These are phyloP conservation scores for Colletotrichum sp. DNA, from an alignment of 2,329 filamentous ascomycete species.

Conservation along the genomic window DNA sequence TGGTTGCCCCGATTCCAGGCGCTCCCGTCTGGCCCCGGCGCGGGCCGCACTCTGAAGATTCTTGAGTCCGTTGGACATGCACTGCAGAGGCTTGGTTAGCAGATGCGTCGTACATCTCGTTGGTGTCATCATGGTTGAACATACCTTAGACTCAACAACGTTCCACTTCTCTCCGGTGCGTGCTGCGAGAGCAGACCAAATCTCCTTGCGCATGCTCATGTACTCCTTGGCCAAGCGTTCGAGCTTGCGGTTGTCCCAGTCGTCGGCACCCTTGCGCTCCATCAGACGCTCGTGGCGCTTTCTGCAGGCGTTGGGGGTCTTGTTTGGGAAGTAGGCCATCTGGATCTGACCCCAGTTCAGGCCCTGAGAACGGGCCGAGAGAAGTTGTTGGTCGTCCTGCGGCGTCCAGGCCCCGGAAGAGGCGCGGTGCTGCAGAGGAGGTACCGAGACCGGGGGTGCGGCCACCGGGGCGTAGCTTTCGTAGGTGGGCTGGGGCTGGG, in stretches of 20 bases:
- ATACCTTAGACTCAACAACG: slow-evolving; percentile 67
- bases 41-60: slow-evolving; percentile 76
- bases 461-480: slow-evolving; percentile 42
- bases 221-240: slow-evolving; percentile 80
- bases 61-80: slow-evolving; percentile 84
- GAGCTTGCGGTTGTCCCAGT: slow-evolving; percentile 79
- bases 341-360: slow-evolving; percentile 88
- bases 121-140: slow-evolving; percentile 18
- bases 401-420: slow-evolving; percentile 74
- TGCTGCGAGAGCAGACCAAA: slow-evolving; percentile 79
- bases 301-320: slow-evolving; percentile 83
- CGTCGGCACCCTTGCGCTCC: slow-evolving; percentile 75
- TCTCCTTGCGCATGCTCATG: slow-evolving; percentile 78
- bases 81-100: slow-evolving; percentile 51
- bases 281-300: slow-evolving; percentile 87
- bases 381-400: slow-evolving; percentile 75
- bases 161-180: slow-evolving; percentile 84
- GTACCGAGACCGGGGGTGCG: slow-evolving; percentile 34
- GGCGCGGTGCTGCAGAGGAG: slow-evolving; percentile 52
- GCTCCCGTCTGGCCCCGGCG: slow-evolving; percentile 69
- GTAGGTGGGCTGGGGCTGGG: slow-evolving; percentile 37
- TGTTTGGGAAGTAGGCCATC: slow-evolving; percentile 75
- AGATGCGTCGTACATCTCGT: not conserved
- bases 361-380: slow-evolving; percentile 73
- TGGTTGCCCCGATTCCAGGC: slow-evolving; percentile 53